These are phyloP conservation scores for Aspergillus ibericus DNA, from an alignment of 2,329 filamentous ascomycete genomes.

Conservation along the genomic window DNA sequence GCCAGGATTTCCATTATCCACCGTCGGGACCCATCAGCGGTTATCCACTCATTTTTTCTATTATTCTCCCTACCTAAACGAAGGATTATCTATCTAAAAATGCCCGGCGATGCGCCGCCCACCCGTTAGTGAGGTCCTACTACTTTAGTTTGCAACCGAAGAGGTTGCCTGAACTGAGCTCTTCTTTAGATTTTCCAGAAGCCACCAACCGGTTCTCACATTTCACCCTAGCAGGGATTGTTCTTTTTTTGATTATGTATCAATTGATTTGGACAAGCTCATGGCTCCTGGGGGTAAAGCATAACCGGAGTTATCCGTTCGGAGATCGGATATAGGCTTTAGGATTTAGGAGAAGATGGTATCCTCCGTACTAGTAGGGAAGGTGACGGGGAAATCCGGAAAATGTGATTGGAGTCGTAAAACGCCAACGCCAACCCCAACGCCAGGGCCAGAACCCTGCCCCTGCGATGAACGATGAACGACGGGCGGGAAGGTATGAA, in stretches of 20 bases:
- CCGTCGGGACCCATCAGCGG: not conserved
- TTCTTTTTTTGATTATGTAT: too few species aligned
- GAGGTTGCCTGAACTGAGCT: too few species aligned
- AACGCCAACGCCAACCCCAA: not conserved
- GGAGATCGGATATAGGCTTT: slow-evolving; percentile 9
- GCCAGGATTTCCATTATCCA: not conserved
- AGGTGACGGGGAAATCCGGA: too few species aligned
- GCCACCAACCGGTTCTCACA: too few species aligned
- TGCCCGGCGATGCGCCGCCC: not conserved
- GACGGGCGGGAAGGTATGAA: not conserved
- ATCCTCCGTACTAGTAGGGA: too few species aligned
- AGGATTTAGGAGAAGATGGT: not conserved
- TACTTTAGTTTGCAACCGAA: not conserved
- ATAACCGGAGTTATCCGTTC: slow-evolving; percentile 12
- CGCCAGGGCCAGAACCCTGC: slow-evolving; percentile 4
- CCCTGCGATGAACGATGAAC: not conserved
- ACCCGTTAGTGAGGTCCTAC: not conserved
- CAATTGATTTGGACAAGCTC: not conserved
- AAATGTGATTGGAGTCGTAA: not conserved
- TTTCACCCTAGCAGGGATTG: too few species aligned
- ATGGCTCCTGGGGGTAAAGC: not conserved
- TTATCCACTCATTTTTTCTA: not conserved
- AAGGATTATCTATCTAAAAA: not conserved
- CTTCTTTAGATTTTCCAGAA: too few species aligned
- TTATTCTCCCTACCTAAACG: not conserved